These are phyloP conservation scores for Volvariella surrecta DNA, from an alignment of 1,284 basidiomycete genomes.

Conservation along the genomic window DNA sequence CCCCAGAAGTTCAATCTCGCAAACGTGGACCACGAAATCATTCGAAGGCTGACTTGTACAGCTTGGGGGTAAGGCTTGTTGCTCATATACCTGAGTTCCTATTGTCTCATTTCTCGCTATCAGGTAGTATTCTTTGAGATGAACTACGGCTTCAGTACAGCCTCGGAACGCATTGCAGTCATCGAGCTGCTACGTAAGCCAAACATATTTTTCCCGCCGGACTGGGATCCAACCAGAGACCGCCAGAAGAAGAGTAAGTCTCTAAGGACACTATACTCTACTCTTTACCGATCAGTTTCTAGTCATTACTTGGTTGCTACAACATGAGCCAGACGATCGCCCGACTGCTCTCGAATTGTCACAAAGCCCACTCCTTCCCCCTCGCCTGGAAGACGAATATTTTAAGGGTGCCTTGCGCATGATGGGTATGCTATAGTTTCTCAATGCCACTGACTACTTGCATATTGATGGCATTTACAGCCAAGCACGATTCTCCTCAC, in stretches of 20 bases:
- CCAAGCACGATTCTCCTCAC: conserved; percentile 59
- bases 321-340: conserved; percentile 77
- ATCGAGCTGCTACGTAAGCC: conserved; percentile 73
- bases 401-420: conserved; percentile 74
- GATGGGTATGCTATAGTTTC: conserved; percentile 45
- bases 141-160: conserved; percentile 86
- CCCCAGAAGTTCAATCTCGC: conserved; percentile 74
- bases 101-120: neutral
- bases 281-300: conserved; percentile 1
- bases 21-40: conserved; percentile 61
- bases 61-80: conserved; percentile 63
- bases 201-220: conserved; percentile 64
- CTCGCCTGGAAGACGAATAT: conserved; percentile 75
- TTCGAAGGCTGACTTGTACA: conserved; percentile 92
- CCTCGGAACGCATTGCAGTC: conserved; percentile 79
- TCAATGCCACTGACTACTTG: neutral
- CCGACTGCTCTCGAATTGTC: conserved; percentile 84
- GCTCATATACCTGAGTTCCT: conserved; percentile 4
- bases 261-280: conserved; percentile 3
- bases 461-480: conserved; percentile 2
- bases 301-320: conserved; percentile 79
- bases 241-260: conserved; percentile 61
- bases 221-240: conserved; percentile 62
- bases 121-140: conserved; percentile 98
- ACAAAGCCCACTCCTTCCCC: conserved; percentile 70